Conservation (phyloP, 148 eudicot genomes). For the Simmondsia chinensis region DNA sequence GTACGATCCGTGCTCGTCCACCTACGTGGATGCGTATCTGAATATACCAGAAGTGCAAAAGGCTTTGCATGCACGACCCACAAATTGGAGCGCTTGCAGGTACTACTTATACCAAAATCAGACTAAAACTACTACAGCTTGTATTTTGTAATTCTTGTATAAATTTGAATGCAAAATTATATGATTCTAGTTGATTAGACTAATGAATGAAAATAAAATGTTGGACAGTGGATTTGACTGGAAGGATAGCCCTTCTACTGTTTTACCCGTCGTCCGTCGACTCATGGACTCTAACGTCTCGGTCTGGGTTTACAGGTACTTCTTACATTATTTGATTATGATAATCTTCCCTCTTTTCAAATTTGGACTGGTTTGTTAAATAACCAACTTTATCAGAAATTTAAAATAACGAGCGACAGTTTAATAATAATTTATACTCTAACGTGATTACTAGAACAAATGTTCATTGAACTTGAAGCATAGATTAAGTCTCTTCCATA, state of each 20-base stretch:
- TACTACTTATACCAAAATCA: too few relatives aligned
- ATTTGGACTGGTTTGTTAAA: neutral
- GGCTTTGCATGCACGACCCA: conserved; percentile 35
- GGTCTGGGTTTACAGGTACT: conserved; percentile 43
- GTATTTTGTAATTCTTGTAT: too few relatives aligned
- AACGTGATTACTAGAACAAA: too few relatives aligned
- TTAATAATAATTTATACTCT: too few relatives aligned
- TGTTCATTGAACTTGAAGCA: too few relatives aligned
- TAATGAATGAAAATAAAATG: too few relatives aligned
- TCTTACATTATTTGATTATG: neutral
- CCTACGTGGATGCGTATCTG: conserved; percentile 23
- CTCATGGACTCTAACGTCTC: conserved; percentile 31
- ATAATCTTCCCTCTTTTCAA: neutral
- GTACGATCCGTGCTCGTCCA: conserved; percentile 34
- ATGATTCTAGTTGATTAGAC: too few relatives aligned
- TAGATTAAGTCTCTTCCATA: too few relatives aligned
- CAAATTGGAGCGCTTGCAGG: conserved; percentile 33
- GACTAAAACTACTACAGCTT: too few relatives aligned
- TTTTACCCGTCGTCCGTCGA: conserved; percentile 30
- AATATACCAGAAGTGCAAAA: conserved; percentile 31
- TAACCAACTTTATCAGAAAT: neutral
- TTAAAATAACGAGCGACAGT: too few relatives aligned
- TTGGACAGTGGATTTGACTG: conserved; percentile 22
- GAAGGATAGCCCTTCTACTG: conserved; percentile 27
- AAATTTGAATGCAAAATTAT: too few relatives aligned